Conservation (phyloP, 2,329 filamentous ascomycete species). For the Alternaria panax region DNA sequence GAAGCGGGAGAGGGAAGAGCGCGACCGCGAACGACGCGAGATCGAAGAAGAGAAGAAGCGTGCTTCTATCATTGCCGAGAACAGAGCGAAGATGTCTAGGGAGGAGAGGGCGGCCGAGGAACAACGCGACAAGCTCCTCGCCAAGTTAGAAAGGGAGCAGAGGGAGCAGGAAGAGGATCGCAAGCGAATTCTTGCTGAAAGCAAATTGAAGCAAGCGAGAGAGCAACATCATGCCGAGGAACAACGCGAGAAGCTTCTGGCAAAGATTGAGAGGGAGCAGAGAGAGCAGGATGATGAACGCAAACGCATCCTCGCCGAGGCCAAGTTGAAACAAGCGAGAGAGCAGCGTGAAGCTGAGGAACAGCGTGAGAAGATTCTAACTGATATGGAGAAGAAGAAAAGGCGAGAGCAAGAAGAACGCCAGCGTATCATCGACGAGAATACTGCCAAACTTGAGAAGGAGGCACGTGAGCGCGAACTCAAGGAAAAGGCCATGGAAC, state of each 20-base stretch:
- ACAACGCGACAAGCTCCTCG: slow-evolving; percentile 35
- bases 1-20: slow-evolving; percentile 39
- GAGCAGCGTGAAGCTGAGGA: slow-evolving; percentile 34
- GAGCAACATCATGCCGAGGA: slow-evolving; percentile 34
- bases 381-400: slow-evolving; percentile 51
- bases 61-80: slow-evolving; percentile 49
- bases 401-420: slow-evolving; percentile 42
- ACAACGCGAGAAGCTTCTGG: slow-evolving; percentile 35
- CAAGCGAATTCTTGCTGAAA: slow-evolving; percentile 42
- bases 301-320: slow-evolving; percentile 42
- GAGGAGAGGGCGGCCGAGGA: slow-evolving; percentile 32
- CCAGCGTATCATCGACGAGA: slow-evolving; percentile 42
- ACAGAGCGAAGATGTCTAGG: slow-evolving; percentile 34
- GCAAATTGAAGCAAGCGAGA: slow-evolving; percentile 35
- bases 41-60: slow-evolving; percentile 51
- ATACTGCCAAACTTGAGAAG: slow-evolving; percentile 40
- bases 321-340: slow-evolving; percentile 35
- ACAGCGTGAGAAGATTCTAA: slow-evolving; percentile 35
- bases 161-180: slow-evolving; percentile 37
- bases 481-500: slow-evolving; percentile 35
- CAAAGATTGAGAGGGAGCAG: slow-evolving; percentile 37
- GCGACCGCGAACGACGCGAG: slow-evolving; percentile 48
- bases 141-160: slow-evolving; percentile 37
- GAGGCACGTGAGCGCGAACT: slow-evolving; percentile 36
- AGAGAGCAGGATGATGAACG: slow-evolving; percentile 38